These are phyloP conservation scores for Citrullus amarus DNA, from an alignment of 306 rosid species.

Conservation along the genomic window DNA sequence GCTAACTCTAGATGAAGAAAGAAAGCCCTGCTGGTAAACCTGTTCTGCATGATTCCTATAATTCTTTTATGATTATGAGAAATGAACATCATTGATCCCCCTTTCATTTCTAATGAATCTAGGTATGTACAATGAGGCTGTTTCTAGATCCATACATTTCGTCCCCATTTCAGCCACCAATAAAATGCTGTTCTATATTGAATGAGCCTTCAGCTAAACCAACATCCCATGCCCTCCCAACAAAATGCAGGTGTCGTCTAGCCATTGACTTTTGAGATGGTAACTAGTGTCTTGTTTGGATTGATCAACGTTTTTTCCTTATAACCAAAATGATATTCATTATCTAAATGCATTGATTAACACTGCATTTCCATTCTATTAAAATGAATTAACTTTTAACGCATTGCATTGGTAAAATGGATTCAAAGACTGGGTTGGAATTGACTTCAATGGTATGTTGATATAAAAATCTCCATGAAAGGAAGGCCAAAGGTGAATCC, in stretches of 20 bases:
- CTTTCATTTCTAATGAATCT: not conserved
- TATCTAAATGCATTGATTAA: not conserved
- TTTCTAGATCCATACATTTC: not conserved
- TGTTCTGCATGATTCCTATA: not conserved
- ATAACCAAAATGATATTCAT: not conserved
- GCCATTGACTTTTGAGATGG: too few relatives aligned
- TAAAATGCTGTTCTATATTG: not conserved
- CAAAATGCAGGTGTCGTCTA: too few relatives aligned
- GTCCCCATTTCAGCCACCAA: not conserved
- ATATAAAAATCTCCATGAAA: not conserved
- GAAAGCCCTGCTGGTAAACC: too few relatives aligned
- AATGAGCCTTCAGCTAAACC: not conserved
- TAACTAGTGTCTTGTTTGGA: too few relatives aligned
- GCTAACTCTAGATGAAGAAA: not conserved
- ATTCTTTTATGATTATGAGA: not conserved
- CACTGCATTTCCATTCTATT: not conserved
- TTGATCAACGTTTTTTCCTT: not conserved
- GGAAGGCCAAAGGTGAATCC: not conserved
- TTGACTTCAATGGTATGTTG: not conserved
- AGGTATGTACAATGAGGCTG: not conserved
- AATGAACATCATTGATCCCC: not conserved
- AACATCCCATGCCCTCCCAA: not conserved
- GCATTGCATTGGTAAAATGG: not conserved
- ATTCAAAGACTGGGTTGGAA: not conserved
- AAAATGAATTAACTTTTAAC: not conserved